Base-by-base conservation (phyloP, 2,329 filamentous ascomycete species). In the Periconia sp. region DNA sequence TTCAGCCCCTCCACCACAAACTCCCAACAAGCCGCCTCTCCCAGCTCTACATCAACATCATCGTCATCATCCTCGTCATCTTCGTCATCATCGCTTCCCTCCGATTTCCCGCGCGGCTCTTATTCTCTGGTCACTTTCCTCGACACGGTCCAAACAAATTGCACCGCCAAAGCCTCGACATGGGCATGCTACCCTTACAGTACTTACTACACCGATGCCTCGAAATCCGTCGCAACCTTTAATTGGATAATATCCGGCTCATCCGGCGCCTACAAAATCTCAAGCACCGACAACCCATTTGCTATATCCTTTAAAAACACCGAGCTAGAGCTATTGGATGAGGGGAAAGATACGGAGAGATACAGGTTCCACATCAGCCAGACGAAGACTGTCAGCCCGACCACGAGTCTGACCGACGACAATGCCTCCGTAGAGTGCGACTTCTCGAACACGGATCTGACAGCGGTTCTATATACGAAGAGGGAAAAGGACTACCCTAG, bases 111-210 rank as follows among this genome's bases (percentile, higher is more conserved):
- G 1, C 69, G 78, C 1, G 86, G 85, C 5, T 76, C 79, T n/a
- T 88, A 82, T 64, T 73, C 79, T 25, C 74, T 88, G 53, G 72
- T 78, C 5, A 82, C 83, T 16, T 79, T 78, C 45, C 78, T 88
- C 26, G 72, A 76, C 36, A 78, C 72, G 4, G 68, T 78, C 2
- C 68, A 70, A 12, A 78, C 80, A 5, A 73, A 73, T 35, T 88
- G 86, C 66, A 84, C 82, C 1, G 75, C 79, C 11, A 78, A 81
- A 52, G 52, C 78, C 0, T 68, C 73, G 4, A 82, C 82, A 1
- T 88, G 84, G 82, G 73, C 73, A 40, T 88, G 85, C 71, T 81
- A 78, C 47, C 83, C 84, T 1, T 80, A 78, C 57, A 70, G 67
- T 3, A 73, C 74, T 21, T 84, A 81, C 66, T 66, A 70, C 33